These are phyloP conservation scores for Knufia petricola DNA, from an alignment of 2,329 filamentous ascomycete species.

Conservation along the genomic window DNA sequence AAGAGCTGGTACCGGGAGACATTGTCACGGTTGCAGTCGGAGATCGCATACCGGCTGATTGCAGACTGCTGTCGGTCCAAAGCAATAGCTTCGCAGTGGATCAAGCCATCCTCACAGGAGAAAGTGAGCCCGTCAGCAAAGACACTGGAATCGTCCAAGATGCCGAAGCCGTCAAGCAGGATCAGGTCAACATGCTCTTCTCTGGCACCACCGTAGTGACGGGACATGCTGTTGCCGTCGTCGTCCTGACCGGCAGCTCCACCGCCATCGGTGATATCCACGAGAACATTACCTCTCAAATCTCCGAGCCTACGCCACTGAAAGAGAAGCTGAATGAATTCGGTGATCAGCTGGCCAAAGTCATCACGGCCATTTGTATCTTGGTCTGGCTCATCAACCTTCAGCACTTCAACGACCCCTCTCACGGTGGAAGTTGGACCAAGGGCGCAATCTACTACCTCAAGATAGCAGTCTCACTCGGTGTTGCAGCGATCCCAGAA, in stretches of 20 bases:
- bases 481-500: conserved; percentile 54
- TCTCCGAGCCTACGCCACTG: conserved; percentile 89
- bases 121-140: conserved; percentile 94
- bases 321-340: conserved; percentile 99
- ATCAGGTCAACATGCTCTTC: conserved; percentile 96
- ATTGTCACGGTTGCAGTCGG: conserved; percentile 80
- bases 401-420: conserved; percentile 88
- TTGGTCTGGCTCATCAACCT: conserved; percentile 98
- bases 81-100: conserved; percentile 97
- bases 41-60: conserved; percentile 90
- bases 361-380: conserved; percentile 94
- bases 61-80: conserved; percentile 76
- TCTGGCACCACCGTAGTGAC: conserved; percentile 96
- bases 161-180: conserved; percentile 82
- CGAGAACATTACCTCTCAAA: conserved; percentile 95
- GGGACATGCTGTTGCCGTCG: conserved; percentile 81
- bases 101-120: conserved; percentile 92
- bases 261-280: conserved; percentile 98
- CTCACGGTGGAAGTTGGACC: conserved; percentile 84
- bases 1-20: conserved; percentile 91
- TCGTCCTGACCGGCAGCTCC: conserved; percentile 77
- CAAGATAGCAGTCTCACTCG: conserved; percentile 96
- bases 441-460: conserved; percentile 99
- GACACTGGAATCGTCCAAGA: conserved; percentile 62
- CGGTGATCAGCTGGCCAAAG: conserved; percentile 89